Evolutionary conservation across 805 yeast genomes (phyloP), one percentile per base, ranked within the genome.

Genomic region (Candida sphagnicola): DNA sequence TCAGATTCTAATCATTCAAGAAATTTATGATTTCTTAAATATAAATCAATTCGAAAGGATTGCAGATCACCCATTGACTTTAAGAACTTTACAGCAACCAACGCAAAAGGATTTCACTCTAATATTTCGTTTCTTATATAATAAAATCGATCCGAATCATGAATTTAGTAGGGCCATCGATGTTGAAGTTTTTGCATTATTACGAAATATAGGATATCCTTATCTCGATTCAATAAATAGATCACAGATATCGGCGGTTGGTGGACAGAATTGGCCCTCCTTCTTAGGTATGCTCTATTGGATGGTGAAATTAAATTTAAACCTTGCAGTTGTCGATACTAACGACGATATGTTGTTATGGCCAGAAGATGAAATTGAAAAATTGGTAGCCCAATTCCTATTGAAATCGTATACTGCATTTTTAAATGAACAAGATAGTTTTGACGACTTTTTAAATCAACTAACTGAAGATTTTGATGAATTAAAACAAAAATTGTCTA

Each of bases 191-290:
- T 83, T 80, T 44, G 71, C 75, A 14, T 62, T 86, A 14, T 62
- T 89, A 49, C 82, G 78, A 53, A 70, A 70, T 26, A 57, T 88
- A 43, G 77, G 76, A 35, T 89, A 89, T 51, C 96, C 97, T 1
- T 87, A 82, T 56, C 59, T 87, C 41, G 95, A 85, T 29, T 68
- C 85, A 0, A 80, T 90, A 28, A 85, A 83, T 57, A 82, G 89
- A 52, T 82, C 93, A 1, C 95, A 87, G 54, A 81, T 89, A 28
- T 78, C 89, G 28, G 96, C 96, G 0, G 96, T 87, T 10, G 96
- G 96, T 4, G 95, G 95, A 2, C 80, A 83, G 35, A 80, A 80
- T 47, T 89, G 96, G 96, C 88, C 86, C 10, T 74, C 75, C 5
- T 85, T 87, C 47, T 58, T 89, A 30, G 95, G 93, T 1, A 77